Evolutionary conservation across 768 basidiomycete genomes (phyloP).

Genomic region (Rickenella mellea): DNA sequence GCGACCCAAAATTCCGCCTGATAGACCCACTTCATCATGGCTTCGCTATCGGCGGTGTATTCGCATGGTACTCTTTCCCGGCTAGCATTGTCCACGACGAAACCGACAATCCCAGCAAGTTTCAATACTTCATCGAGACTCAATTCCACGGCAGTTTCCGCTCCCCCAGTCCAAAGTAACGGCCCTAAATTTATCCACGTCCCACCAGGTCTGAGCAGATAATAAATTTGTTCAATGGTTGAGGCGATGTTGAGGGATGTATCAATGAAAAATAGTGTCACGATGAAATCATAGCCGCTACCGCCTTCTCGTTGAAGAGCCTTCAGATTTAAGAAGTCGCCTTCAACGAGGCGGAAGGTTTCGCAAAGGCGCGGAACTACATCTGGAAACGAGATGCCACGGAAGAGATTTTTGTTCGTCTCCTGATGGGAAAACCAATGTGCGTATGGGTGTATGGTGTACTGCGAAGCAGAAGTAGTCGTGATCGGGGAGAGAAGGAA

Average conservation of each 20-base stretch:
- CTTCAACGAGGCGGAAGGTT: conserved; percentile 37
- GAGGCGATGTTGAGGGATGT: conserved; percentile 44
- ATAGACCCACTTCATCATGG: conserved; percentile 69
- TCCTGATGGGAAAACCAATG: conserved; percentile 68
- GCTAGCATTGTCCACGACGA: conserved; percentile 21
- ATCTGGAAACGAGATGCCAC: conserved; percentile 50
- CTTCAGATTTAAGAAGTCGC: conserved; percentile 41
- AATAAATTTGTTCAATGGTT: conserved; percentile 48
- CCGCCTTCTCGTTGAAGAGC: conserved; percentile 1
- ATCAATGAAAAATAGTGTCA: conserved; percentile 62
- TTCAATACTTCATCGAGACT: conserved; percentile 55
- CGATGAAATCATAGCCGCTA: conserved; percentile 45
- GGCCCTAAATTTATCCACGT: conserved; percentile 68
- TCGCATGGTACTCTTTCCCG: conserved; percentile 48
- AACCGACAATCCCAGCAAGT: conserved; percentile 46
- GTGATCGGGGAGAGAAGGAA: conserved; percentile 43
- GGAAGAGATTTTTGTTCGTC: conserved; percentile 37
- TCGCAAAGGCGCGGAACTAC: conserved; percentile 38
- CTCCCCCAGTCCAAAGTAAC: conserved; percentile 52
- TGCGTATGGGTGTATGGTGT: conserved; percentile 48
- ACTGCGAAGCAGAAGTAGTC: conserved; percentile 33
- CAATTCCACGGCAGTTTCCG: conserved; percentile 43
- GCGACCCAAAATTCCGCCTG: conserved; percentile 63
- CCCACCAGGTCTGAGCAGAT: conserved; percentile 50
- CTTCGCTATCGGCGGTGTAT: conserved; percentile 49